Base-by-base conservation (phyloP, 2,329 filamentous ascomycete genomes). In the Grosmannia huntii region DNA sequence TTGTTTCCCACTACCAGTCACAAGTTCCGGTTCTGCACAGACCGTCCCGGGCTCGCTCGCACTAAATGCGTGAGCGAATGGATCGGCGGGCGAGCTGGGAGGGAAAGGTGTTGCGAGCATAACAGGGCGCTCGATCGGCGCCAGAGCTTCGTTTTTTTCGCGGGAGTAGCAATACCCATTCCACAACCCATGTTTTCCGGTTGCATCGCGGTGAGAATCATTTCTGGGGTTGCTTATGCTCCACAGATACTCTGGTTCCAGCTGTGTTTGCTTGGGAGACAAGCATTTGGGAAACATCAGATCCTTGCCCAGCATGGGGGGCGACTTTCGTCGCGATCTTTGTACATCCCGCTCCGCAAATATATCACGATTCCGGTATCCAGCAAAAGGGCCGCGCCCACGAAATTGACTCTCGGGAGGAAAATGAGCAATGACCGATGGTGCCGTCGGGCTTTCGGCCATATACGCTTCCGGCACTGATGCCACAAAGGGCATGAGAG, bases 271-370 rank as follows among this genome's bases (percentile, higher is more conserved):
- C 69, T 92, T 86, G 6, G 92, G 92, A 28, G 91, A 96, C 11
- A 80, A 78, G 68, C 90, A 96, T 68, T 81, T 82, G 38, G 90
- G 88, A 68, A 96, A 95, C 28, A 78, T 76, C 57, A 97, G 80
- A 64, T 95, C 87, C 59, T 77, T 74, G 58, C 92, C 92, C 12
- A 96, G 81, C 90, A 97, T 95, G 11, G 92, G 92, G 48, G 92
- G 92, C 60, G 83, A 84, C 41, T 61, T 56, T 23, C 64, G 67
- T 25, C 77, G 77, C 73, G 83, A 80, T 28, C 76, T 75, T 61
- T 77, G 73, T 46, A 82, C 64, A 53, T 68, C 68, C 21, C 66
- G 64, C 51, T 72, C 70, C 65, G 78, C 75, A 25, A 75, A 75
- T 63, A 79, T 72, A 60, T 78, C 78, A 66, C 76, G 73, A 60